phyloP scores from a whole-genome alignment of 805 yeast genomes.

The Saturnispora galanensis region DNA sequence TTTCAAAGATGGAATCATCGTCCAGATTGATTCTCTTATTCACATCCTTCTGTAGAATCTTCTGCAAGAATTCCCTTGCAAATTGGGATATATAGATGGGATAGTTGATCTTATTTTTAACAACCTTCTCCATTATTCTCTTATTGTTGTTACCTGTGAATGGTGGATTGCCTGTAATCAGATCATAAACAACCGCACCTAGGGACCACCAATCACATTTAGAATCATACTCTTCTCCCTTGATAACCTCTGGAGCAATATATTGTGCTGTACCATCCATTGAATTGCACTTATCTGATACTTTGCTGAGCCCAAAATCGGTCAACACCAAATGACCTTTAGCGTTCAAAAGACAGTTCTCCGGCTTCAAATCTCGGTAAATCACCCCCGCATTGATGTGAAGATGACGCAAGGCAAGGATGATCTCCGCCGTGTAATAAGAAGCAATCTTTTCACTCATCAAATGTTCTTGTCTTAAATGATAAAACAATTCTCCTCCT shows the following conservation, averaged over 20 bases:
- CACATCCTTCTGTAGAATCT: slow-evolving; percentile 62
- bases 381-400: slow-evolving; percentile 68
- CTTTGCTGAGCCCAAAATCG: slow-evolving; percentile 72
- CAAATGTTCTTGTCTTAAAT: slow-evolving; percentile 39
- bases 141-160: slow-evolving; percentile 77
- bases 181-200: slow-evolving; percentile 72
- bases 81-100: slow-evolving; percentile 74
- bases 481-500: slow-evolving; percentile 78
- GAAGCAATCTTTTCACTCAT: slow-evolving; percentile 58
- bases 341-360: slow-evolving; percentile 69
- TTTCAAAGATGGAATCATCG: slow-evolving; percentile 34
- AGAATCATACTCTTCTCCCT: slow-evolving; percentile 67
- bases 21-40: slow-evolving; percentile 52
- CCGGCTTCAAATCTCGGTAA: slow-evolving; percentile 84
- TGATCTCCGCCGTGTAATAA: slow-evolving; percentile 72
- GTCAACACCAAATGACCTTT: slow-evolving; percentile 77
- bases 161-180: slow-evolving; percentile 81
- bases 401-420: slow-evolving; percentile 64
- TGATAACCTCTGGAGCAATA: slow-evolving; percentile 84
- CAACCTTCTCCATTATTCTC: slow-evolving; percentile 65
- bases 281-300: slow-evolving; percentile 37
- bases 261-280: slow-evolving; percentile 73
- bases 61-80: slow-evolving; percentile 63
- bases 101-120: slow-evolving; percentile 50
- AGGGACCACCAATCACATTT: slow-evolving; percentile 89